Percentiles rank a stretch among this genome's conserved stretches.
These are phyloP conservation scores for Lolium perenne DNA, from an alignment of 176 grass and related monocot species.

Conservation along the genomic window DNA sequence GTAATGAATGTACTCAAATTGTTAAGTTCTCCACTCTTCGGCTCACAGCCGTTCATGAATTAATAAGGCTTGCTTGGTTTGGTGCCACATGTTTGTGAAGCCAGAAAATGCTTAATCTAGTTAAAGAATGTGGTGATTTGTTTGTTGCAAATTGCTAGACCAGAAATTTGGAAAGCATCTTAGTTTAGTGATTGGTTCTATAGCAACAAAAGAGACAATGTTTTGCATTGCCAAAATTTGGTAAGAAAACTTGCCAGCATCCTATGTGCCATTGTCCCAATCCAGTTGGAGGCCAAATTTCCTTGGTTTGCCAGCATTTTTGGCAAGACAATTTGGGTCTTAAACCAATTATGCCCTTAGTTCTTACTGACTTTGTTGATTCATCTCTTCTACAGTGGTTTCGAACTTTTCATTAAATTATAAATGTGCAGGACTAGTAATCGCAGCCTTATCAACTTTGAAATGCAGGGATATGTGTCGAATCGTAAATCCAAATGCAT, in stretches of 20 bases:
- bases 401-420: neutral
- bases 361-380: neutral
- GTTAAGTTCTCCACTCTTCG: neutral
- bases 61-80: neutral
- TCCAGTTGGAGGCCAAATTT: conserved; percentile 22
- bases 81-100: neutral
- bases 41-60: neutral
- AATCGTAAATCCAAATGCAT: conserved; percentile 36
- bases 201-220: neutral
- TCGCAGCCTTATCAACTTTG: conserved; percentile 16
- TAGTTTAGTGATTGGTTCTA: neutral
- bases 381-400: neutral
- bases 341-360: neutral
- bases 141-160: neutral
- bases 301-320: neutral
- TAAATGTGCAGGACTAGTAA: neutral
- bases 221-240: neutral
- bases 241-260: neutral
- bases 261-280: neutral
- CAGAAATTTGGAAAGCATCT: neutral
- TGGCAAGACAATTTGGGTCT: neutral
- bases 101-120: neutral
- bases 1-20: neutral
- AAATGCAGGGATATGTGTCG: conserved; percentile 46
- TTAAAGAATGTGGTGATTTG: neutral